Evolutionary conservation across 73 alveolate species (phyloP), one percentile per base, ranked within the genome.

Genomic region (Breviolum minutum): DNA sequence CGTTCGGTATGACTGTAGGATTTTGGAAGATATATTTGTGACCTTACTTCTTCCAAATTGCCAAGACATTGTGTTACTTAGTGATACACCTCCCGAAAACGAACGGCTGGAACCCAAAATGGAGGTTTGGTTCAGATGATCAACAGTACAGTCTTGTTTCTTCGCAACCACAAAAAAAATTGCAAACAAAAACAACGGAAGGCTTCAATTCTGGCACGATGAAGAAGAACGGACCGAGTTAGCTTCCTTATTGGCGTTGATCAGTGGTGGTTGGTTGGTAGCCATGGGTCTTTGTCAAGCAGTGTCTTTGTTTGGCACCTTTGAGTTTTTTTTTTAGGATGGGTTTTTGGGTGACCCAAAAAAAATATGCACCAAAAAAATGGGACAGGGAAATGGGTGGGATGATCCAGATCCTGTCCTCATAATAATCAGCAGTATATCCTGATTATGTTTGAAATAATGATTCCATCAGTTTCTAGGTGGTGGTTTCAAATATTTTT

Each of bases 201-300:
- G 82, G 98, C 92, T 94, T 32, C 99, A 94, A 83, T 94, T 68
- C 92, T 94, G 90, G 93, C 99, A 94, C 73, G 92, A 94, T 63
- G 92, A 77, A 60, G 99, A 94, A 24, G 99, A 94, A 20, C 90
- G 99, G 54, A 94, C 99, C 29, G 99, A 94, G 62, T 27, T 94
- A 93, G 99, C 99, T 27, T 94, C 99, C 13, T 63, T 94, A 48
- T 61, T 94, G 91, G 99, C 99, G 29, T 63, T 94, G 93, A 94
- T 94, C 73, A 17, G 71, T 20, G 88, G 93, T 27, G 92, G 68
- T 20, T 77, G 90, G 99, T 14, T 94, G 92, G 99, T 94, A 60
- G 90, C 92, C 68, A 94, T 94, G 99, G 99, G 99, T 24, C 92
- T 94, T 10, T 94, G 99, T 69, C 63, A 94, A 4, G 99, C 99